phyloP scores from a whole-genome alignment of 1,284 basidiomycete genomes.

The Xerocomus cyaneibrunnescens region DNA sequence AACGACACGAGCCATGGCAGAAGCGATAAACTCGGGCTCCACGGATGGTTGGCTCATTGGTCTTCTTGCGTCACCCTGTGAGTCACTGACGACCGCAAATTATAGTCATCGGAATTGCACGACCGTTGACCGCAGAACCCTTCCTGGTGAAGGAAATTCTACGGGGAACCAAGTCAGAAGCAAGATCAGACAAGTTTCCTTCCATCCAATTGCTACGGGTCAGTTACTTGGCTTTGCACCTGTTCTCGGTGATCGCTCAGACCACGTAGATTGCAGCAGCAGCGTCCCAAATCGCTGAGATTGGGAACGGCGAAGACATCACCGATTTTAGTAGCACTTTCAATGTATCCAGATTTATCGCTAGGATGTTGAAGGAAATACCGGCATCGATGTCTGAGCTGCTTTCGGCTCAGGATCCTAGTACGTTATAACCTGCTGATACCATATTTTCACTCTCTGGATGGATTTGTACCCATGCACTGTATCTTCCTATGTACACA shows the following conservation, averaged over 20 bases:
- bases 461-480: not conserved
- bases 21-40: conserved; percentile 33
- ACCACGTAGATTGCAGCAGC: conserved; percentile 30
- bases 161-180: conserved; percentile 33
- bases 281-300: conserved; percentile 33
- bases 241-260: not conserved
- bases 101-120: conserved; percentile 44
- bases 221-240: conserved; percentile 8
- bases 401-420: conserved; percentile 19
- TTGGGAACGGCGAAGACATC: conserved; percentile 35
- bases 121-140: conserved; percentile 46
- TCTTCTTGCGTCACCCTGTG: not conserved
- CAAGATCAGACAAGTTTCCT: conserved; percentile 33
- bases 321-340: conserved; percentile 34
- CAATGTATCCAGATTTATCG: conserved; percentile 34
- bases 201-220: conserved; percentile 31
- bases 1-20: conserved; percentile 41
- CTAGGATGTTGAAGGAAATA: conserved; percentile 34
- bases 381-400: conserved; percentile 33
- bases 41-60: conserved; percentile 30
- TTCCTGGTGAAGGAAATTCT: conserved; percentile 41
- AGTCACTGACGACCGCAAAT: not conserved
- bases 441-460: not conserved
- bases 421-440: not conserved
- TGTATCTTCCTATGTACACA: conserved; percentile 3